Evolutionary conservation across 2,329 filamentous ascomycete genomes (phyloP), one percentile per base, ranked within the genome.

Genomic region (Diaporthe nobilis): DNA sequence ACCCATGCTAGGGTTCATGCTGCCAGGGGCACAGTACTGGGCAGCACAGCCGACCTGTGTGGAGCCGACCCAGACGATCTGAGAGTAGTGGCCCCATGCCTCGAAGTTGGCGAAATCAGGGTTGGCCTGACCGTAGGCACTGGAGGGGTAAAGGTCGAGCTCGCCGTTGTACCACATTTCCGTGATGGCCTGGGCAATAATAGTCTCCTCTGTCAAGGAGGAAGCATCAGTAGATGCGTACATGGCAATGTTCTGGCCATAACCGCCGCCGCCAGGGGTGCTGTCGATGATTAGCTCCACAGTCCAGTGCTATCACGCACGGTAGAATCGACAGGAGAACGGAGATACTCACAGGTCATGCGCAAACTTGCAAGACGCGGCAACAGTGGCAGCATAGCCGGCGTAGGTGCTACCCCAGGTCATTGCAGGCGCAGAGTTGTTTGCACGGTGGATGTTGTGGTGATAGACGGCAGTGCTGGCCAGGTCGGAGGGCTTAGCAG

Each of bases 241-340:
- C 79, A 93, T 92, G 81, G 94, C 96, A 76, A 98, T 93, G 90
- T 98, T 99, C 87, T 99, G 97, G 78, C 97, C 97, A 82, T 97
- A 97, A 8, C 89, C 88, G 73, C 91, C 91, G 70, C 86, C 88
- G 77, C 90, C 90, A 63, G 90, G 86, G 37, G 86, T 83, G 80
- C 89, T 92, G 65, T 25, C 5, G 49, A 17, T 17, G 4, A 80
- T 76, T 12, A 28, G 42, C 42, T n/a, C n/a, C 22, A 34, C 2
- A 72, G 2, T 55, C 34, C 28, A 9, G 12, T 49, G 2, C 4
- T 37, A 8, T 44, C 3, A 20, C 7, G 10, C 20, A 9, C 28
- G 42, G 9, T 67, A 10, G 42, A 57, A 13, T 22, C 12, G 51
- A 37, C 31, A 15, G 6, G 17, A 7, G 63, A 25, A 58, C 28